Evolutionary conservation across 2,329 filamentous ascomycete genomes (phyloP), one percentile per base, ranked within the genome.

Genomic region (Alternaria alternata): DNA sequence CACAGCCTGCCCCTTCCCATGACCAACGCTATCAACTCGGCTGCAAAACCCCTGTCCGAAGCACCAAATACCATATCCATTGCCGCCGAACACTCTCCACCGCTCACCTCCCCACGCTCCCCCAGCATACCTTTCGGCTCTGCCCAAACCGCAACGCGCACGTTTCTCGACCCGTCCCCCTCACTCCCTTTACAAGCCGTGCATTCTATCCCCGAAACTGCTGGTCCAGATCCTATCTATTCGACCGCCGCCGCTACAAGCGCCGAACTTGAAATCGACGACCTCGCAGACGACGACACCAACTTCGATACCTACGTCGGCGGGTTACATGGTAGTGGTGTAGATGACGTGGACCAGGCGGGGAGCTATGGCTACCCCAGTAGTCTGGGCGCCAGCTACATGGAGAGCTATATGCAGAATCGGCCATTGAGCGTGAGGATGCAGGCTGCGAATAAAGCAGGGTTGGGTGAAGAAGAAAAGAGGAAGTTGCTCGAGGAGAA

Each of bases 321-420:
- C 63, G 76, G 76, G 3, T 57, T 77, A 24, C 58, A 58, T 12
- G 76, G 76, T 42, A 72, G 70, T 1, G 74, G 75, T 41, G 69
- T 74, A 51, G 75, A 77, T 54, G 67, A 77, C 44, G 63, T 78
- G 6, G 70, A 78, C 24, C 75, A 78, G 39, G 71, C 66, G 14
- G 75, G 75, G 32, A 72, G 67, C 36, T 73, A 76, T 14, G 76
- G 76, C 0, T 78, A 78, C 44, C 76, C 76, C 3, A 68, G 65
- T 14, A 71, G 66, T 28, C 61, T 78, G 2, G 76, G 76, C 38
- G 76, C 76, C 3, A 78, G 75, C 58, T 78, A 78, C 54, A 65
- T 78, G 41, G 76, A 78, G 59, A 76, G 72, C 39, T 78, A 78
- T 43, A 78, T 78, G 75, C 66, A 73, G 59, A 70, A 64, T 22